Base-by-base conservation (phyloP, 305 asterid species). In the Solanum hybrid region DNA sequence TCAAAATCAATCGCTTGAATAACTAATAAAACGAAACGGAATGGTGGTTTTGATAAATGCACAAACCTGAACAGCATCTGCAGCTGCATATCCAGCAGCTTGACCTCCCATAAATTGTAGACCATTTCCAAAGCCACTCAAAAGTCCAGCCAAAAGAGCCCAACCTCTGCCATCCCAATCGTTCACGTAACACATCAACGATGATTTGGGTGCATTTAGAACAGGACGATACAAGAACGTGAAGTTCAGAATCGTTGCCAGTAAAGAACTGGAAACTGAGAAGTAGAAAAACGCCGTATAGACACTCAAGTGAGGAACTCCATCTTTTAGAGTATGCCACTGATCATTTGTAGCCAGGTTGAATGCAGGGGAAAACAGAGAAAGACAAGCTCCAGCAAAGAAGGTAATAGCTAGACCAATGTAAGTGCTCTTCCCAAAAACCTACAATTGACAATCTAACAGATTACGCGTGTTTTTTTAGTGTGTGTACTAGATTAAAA, bases 31-130 rank as follows among this genome's bases (percentile, higher is more conserved):
- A 20, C 70, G 9, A 51, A 51, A 17, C 1, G 10, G 9, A 57
- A 17, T 57, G 70, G 70, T 45, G 61, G 20, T 6, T 41, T 41
- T 45, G 61, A 14, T 45, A 57, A 7, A 61, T 34, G 81, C 22
- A 92, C 93, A 82, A 26, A 92, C 96, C 93, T 93, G 96, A 90
- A 94, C 97, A 33, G 94, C 95, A 77, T 93, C 97, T 36, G 96
- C 97, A 65, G 97, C 96, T 57, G 97, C 96, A 90, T 94, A 94
- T 82, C 97, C 96, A 45, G 96, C 97, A 37, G 95, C 95, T 89
- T 95, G 95, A 78, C 95, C 96, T 38, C 96, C 96, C 94, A 93
- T 93, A 86, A 94, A 94, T 81, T 95, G 97, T 34, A 94, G 97
- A n/a, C 96, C 96, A 84, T 95, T 95, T 33, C 97, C 97, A 38